These are phyloP conservation scores for Exophiala dermatitidis DNA, from an alignment of 2,329 filamentous ascomycete genomes.

Conservation along the genomic window DNA sequence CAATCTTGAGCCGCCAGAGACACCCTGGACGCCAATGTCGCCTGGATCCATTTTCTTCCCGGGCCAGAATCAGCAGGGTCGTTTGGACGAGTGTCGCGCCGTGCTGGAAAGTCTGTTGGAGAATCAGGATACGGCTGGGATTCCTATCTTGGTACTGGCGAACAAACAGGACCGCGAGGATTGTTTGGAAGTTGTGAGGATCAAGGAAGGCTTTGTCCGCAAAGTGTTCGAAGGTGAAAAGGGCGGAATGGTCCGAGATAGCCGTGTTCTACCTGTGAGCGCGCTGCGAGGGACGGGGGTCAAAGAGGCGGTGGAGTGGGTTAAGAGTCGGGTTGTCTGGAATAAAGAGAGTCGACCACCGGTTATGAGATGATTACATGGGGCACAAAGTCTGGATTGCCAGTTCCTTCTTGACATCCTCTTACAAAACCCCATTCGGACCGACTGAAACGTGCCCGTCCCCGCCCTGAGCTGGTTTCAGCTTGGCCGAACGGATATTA, in stretches of 20 bases:
- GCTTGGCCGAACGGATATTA: too few relatives aligned
- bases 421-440: too few relatives aligned
- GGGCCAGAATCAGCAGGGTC: slow-evolving; percentile 36
- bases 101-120: slow-evolving; percentile 87
- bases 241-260: slow-evolving; percentile 77
- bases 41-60: slow-evolving; percentile 26
- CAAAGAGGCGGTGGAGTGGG: slow-evolving; percentile 92
- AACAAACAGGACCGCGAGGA: slow-evolving; percentile 98
- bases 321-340: slow-evolving; percentile 86
- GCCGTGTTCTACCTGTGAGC: slow-evolving; percentile 80
- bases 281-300: slow-evolving; percentile 79
- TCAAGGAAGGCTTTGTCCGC: slow-evolving; percentile 93
- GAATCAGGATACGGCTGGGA: slow-evolving; percentile 79
- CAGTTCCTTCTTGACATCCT: too few relatives aligned
- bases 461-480: too few relatives aligned
- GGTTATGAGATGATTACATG: slow-evolving; percentile 67
- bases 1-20: slow-evolving; percentile 28
- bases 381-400: neutral
- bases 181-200: slow-evolving; percentile 91
- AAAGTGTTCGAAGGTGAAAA: slow-evolving; percentile 94
- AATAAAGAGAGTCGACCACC: slow-evolving; percentile 90
- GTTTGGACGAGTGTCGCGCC: slow-evolving; percentile 79
- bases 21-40: slow-evolving; percentile 33
- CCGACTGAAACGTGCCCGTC: too few relatives aligned
- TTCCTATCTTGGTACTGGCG: slow-evolving; percentile 83